These are phyloP conservation scores for Hemisphaericaspora nanyangensis DNA, from an alignment of 805 yeast genomes.

Conservation along the genomic window DNA sequence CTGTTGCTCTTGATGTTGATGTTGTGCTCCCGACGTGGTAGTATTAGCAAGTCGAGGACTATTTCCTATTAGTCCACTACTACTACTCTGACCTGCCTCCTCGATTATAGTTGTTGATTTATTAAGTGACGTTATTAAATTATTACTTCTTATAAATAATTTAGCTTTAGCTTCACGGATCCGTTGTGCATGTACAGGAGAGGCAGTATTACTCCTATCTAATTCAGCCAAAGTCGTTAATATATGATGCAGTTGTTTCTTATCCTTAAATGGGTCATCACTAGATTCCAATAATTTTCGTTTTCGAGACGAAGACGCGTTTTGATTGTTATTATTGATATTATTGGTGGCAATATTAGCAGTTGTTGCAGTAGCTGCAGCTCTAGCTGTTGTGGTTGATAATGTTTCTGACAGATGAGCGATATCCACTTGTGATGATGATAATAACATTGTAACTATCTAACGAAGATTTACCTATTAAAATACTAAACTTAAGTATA, in stretches of 20 bases:
- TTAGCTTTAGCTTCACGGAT: neutral
- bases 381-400: too few relatives aligned
- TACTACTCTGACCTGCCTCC: neutral
- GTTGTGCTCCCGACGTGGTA: neutral
- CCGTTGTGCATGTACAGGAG: neutral
- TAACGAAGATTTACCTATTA: too few relatives aligned
- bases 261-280: constrained; percentile 18
- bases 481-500: too few relatives aligned
- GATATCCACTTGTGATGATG: too few relatives aligned
- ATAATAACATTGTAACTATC: too few relatives aligned
- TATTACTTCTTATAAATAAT: neutral
- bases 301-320: neutral
- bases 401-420: too few relatives aligned
- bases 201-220: too few relatives aligned
- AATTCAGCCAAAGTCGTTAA: neutral
- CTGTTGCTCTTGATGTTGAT: neutral
- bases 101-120: constrained; percentile 4
- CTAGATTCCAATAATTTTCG: constrained; percentile 2
- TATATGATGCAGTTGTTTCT: neutral
- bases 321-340: too few relatives aligned
- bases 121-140: neutral
- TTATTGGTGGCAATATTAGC: too few relatives aligned
- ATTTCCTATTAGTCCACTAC: neutral
- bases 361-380: too few relatives aligned
- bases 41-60: neutral